Conservation (phyloP, 257 asterid genomes). For the Craterostigma plantagineum region DNA sequence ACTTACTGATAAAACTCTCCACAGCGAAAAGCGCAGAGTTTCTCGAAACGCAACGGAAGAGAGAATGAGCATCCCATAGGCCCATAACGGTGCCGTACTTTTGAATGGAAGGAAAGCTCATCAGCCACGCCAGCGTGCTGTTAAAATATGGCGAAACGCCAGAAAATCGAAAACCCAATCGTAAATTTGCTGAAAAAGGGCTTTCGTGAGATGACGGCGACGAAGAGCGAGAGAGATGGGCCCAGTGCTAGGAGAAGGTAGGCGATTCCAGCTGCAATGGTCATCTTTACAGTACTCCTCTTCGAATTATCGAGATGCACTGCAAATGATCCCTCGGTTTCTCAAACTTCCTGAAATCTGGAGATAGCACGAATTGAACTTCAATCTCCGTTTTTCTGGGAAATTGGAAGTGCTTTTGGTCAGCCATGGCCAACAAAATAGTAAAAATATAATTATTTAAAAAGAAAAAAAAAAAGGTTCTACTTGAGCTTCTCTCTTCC, state of each 20-base stretch:
- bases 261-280: slow-evolving; percentile 80
- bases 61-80: slow-evolving; percentile 35
- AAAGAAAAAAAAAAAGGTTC: too few relatives aligned
- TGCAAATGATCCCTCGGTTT: too few relatives aligned
- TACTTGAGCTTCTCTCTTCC: too few relatives aligned
- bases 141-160: too few relatives aligned
- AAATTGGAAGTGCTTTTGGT: too few relatives aligned
- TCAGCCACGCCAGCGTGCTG: slow-evolving; percentile 76
- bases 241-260: slow-evolving; percentile 65
- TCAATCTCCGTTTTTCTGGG: too few relatives aligned
- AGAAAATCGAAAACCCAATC: slow-evolving; percentile 1
- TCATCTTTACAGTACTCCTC: slow-evolving; percentile 27
- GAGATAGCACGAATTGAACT: too few relatives aligned
- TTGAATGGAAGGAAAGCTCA: slow-evolving; percentile 68
- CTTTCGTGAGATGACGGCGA: slow-evolving; percentile 79
- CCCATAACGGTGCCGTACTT: slow-evolving; percentile 43
- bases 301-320: too few relatives aligned
- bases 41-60: slow-evolving; percentile 75
- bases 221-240: slow-evolving; percentile 77
- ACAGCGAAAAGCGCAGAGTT: slow-evolving; percentile 50
- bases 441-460: too few relatives aligned
- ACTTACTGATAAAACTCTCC: slow-evolving; percentile 65
- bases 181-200: background rate
- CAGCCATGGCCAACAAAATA: too few relatives aligned
- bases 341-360: too few relatives aligned